These are phyloP conservation scores for Dictyophora rubrovolvata DNA, from an alignment of 768 basidiomycete species.

Conservation along the genomic window DNA sequence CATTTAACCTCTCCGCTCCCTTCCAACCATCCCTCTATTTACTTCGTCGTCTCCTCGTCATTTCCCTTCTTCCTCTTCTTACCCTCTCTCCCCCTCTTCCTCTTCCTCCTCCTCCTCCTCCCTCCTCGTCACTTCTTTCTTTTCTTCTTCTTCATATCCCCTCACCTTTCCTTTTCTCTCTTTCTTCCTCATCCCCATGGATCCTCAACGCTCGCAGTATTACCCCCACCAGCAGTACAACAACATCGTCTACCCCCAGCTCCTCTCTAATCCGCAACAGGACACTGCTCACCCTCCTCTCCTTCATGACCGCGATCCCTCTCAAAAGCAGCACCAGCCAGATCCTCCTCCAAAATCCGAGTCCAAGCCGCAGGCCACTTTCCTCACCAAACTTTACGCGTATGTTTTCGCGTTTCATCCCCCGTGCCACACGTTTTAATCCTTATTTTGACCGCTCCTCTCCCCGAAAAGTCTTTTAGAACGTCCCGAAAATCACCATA, in stretches of 20 bases:
- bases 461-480: constrained; percentile 60
- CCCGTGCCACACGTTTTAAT: neutral
- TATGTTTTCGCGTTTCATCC: constrained; percentile 31
- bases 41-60: constrained; percentile 22
- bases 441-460: constrained; percentile 12
- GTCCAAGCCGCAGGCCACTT: constrained; percentile 84
- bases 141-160: too few species aligned
- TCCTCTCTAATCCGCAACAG: constrained; percentile 1
- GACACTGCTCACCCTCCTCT: neutral
- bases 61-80: constrained; percentile 21
- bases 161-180: constrained; percentile 15
- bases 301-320: constrained; percentile 15
- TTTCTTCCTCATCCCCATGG: constrained; percentile 17
- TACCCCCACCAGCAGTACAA: constrained; percentile 25
- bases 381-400: constrained; percentile 95
- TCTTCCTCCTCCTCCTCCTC: constrained; percentile 23
- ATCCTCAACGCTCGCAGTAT: constrained; percentile 9
- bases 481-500: constrained; percentile 87
- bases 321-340: constrained; percentile 33
- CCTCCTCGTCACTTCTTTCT: constrained; percentile 23
- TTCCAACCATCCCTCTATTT: too few species aligned
- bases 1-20: constrained; percentile 20
- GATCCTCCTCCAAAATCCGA: constrained; percentile 51
- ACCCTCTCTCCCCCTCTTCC: constrained; percentile 16
- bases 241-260: constrained; percentile 23